Base-by-base conservation (phyloP, 352 stramenopile species). In the Globisporangium paddicum region DNA sequence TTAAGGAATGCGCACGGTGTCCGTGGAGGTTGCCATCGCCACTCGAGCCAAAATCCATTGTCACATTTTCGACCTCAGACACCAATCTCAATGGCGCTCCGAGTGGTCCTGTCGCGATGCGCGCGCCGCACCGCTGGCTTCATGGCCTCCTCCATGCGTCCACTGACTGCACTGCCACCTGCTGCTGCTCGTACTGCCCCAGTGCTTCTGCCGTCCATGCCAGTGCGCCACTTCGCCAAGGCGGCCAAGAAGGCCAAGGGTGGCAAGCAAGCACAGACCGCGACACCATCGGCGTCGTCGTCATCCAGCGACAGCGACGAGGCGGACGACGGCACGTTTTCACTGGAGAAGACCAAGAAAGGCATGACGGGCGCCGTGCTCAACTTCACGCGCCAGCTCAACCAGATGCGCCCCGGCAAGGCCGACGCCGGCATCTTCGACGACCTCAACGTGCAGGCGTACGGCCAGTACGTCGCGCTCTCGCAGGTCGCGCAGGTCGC, bases 391-490 rank as follows among this genome's bases (percentile, higher is more conserved):
- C 83, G 82, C 37, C 63, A 73, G 55, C 65, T 94, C 44, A 72
- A 62, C 45, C 80, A 90, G 65, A 94, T 94, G 82, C 85, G 85
- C 4, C 82, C 85, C 11, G 82, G 85, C 40, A 80, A 81, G 47
- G 82, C 85, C 18, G 82, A 94, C 57, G 85, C 80, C 26, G 82
- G 85, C 26, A 88, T 92, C 67, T 91, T 94, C 44, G 85, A 94
- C 58, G 75, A 86, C 52, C 72, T 94, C 52, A 73, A 84, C 55
- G 79, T 94, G 52, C 82, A 80, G 61, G 85, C 85, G 57, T 94
- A 94, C 61, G 85, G 82, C 30, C 71, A 90, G 64, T 78, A 89
- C 67, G 82, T 89, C 32, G 71, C 80, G 48, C 71, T 94, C 30
- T 77, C 79, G 35, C 82, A 94, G 69, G 59, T 94, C 28, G 85